A percentile compares a stretch with the other conserved stretches of the same genome.
phyloP scores from a whole-genome alignment of 768 basidiomycete species.

The Kwoniella sp. region DNA sequence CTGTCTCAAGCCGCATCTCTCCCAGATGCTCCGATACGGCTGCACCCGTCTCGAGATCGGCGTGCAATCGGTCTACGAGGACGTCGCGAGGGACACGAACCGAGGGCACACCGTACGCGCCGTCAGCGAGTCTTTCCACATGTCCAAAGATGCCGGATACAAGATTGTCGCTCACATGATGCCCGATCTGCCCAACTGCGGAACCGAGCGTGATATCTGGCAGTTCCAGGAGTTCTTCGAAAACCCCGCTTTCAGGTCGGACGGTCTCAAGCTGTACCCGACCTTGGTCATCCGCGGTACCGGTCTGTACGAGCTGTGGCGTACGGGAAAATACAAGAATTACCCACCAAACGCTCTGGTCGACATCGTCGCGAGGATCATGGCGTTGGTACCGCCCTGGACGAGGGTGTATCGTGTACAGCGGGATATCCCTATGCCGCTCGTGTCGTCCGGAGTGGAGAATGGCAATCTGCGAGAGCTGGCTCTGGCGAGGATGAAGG shows the following conservation, averaged over 20 bases:
- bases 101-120: conserved; percentile 97
- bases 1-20: conserved; percentile 91
- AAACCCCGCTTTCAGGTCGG: conserved; percentile 93
- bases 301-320: conserved; percentile 77
- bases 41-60: conserved; percentile 98
- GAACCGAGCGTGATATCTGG: conserved; percentile 91
- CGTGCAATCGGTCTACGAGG: conserved; percentile 98
- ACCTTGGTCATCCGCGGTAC: conserved; percentile 97
- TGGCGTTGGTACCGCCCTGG: conserved; percentile 97
- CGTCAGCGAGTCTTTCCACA: conserved; percentile 92
- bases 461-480: conserved; percentile 96
- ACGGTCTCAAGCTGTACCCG: conserved; percentile 97
- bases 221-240: conserved; percentile 99
- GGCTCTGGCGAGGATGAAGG: conserved; percentile 95
- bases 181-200: conserved; percentile 97
- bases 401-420: conserved; percentile 97
- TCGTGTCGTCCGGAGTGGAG: conserved; percentile 95
- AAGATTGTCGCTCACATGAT: conserved; percentile 99
- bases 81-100: conserved; percentile 97
- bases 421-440: conserved; percentile 91
- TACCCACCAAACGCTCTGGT: conserved; percentile 98
- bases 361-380: conserved; percentile 90
- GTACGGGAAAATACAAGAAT: conserved; percentile 96
- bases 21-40: conserved; percentile 98
- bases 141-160: conserved; percentile 98